Evolutionary conservation across 2,329 filamentous ascomycete species (phyloP).

Genomic region (Colletotrichum orchidophilum): DNA sequence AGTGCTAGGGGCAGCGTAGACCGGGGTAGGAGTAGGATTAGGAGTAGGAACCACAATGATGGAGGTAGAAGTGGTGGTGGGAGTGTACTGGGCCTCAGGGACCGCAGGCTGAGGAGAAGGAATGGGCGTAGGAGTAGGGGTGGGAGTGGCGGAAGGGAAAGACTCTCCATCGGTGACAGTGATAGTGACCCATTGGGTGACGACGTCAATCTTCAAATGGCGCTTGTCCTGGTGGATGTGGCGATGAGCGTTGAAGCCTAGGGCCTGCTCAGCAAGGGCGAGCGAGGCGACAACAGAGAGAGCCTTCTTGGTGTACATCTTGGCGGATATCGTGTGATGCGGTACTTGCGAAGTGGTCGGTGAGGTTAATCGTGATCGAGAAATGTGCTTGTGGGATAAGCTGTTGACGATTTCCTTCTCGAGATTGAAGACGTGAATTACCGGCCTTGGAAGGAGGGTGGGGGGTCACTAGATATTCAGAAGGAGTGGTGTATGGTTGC

Average conservation of each 20-base stretch:
- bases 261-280: conserved; percentile 53
- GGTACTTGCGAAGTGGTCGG: conserved; percentile 5
- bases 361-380: conserved; percentile 30
- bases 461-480: conserved; percentile 22
- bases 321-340: conserved; percentile 35
- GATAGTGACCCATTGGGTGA: conserved; percentile 52
- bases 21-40: not conserved
- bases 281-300: conserved; percentile 52
- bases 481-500: conserved; percentile 17
- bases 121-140: conserved; percentile 11
- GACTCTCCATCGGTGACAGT: conserved; percentile 48
- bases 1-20: conserved; percentile 33
- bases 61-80: conserved; percentile 27
- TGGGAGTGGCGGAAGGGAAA: conserved; percentile 23
- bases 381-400: conserved; percentile 12
- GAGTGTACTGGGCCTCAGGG: conserved; percentile 15
- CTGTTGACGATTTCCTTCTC: conserved; percentile 20
- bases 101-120: conserved; percentile 14
- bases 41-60: conserved; percentile 21
- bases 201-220: conserved; percentile 44
- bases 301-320: conserved; percentile 55
- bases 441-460: conserved; percentile 31
- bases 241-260: conserved; percentile 54
- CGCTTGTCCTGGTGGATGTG: conserved; percentile 50
- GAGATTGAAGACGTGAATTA: conserved; percentile 3